phyloP scores from a whole-genome alignment of 495 filamentous ascomycete species.

The Acidiella bohemica region DNA sequence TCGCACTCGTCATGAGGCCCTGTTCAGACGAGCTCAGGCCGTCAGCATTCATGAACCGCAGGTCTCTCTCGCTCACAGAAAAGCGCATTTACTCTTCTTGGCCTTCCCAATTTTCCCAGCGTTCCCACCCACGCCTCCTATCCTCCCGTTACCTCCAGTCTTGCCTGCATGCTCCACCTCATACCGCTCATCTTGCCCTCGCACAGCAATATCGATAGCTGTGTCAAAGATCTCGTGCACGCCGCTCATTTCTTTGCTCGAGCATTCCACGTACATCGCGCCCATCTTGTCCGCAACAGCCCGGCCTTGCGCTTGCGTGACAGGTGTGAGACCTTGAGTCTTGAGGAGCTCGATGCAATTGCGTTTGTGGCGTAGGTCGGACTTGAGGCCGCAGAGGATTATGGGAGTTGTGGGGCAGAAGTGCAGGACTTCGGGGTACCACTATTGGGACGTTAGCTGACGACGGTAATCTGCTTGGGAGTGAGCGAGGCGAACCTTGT shows the following conservation, averaged over 20 bases:
- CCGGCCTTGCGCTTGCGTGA: constrained; percentile 77
- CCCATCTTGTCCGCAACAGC: constrained; percentile 84
- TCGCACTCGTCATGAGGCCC: too few species aligned
- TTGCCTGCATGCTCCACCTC: constrained; percentile 30
- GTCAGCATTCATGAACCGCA: too few species aligned
- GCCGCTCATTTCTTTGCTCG: constrained; percentile 88
- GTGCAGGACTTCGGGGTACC: constrained; percentile 97
- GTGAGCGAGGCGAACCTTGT: constrained; percentile 89
- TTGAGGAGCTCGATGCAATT: constrained; percentile 96
- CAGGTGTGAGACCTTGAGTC: constrained; percentile 89
- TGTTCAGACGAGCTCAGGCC: too few species aligned
- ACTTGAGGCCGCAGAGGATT: constrained; percentile 90
- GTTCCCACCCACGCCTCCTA: constrained; percentile 1
- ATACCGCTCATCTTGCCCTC: constrained; percentile 40
- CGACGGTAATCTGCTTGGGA: neutral
- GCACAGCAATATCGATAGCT: constrained; percentile 77
- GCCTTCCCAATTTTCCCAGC: constrained; percentile 18
- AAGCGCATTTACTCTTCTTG: constrained; percentile 61
- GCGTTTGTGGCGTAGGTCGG: constrained; percentile 84
- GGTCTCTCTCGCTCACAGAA: too few species aligned
- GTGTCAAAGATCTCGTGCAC: constrained; percentile 89
- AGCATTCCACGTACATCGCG: constrained; percentile 92
- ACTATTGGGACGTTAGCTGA: constrained; percentile 40
- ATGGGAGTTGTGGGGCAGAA: constrained; percentile 96
- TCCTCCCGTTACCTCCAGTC: constrained; percentile 2